A percentile compares a stretch with the other conserved stretches of the same genome.
Evolutionary conservation across 768 basidiomycete species (phyloP).

Genomic region (Clathrus columnatus): DNA sequence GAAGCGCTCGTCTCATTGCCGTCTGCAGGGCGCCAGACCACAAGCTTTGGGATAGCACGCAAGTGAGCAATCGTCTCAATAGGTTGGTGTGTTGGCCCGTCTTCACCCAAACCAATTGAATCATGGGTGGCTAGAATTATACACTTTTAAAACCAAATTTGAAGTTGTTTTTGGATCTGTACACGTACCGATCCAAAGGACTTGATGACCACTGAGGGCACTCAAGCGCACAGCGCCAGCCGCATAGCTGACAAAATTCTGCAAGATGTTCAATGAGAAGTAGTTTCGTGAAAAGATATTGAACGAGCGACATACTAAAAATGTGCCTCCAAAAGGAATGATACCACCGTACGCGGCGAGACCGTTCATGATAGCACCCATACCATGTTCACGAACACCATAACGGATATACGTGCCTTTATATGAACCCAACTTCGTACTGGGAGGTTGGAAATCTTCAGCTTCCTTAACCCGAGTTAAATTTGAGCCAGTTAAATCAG

Average conservation of each 20-base stretch:
- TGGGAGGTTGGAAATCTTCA: constrained; percentile 89
- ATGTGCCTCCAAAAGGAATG: constrained; percentile 86
- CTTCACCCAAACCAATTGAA: constrained; percentile 87
- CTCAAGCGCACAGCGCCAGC: constrained; percentile 89
- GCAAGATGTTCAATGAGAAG: constrained; percentile 12
- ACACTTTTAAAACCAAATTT: background rate
- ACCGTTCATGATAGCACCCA: constrained; percentile 95
- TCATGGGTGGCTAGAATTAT: constrained; percentile 75
- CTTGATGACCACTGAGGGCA: constrained; percentile 80
- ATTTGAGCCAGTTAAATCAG: constrained; percentile 89
- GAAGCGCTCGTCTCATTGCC: constrained; percentile 97
- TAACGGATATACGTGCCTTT: constrained; percentile 88
- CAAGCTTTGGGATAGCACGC: constrained; percentile 84
- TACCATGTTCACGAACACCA: constrained; percentile 96
- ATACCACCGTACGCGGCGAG: constrained; percentile 83
- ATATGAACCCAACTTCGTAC: constrained; percentile 76
- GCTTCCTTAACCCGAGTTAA: constrained; percentile 77
- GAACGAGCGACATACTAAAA: constrained; percentile 49
- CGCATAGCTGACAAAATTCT: constrained; percentile 93
- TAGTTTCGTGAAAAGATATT: constrained; percentile 17
- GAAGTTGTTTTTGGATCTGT: background rate
- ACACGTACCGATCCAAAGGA: constrained; percentile 84
- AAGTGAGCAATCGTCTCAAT: constrained; percentile 82
- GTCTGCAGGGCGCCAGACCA: constrained; percentile 90
- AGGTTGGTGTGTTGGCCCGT: constrained; percentile 95